Evolutionary conservation across 2,329 filamentous ascomycete species (phyloP), one percentile per base, ranked within the genome.

Genomic region (Pseudogymnoascus sp.): DNA sequence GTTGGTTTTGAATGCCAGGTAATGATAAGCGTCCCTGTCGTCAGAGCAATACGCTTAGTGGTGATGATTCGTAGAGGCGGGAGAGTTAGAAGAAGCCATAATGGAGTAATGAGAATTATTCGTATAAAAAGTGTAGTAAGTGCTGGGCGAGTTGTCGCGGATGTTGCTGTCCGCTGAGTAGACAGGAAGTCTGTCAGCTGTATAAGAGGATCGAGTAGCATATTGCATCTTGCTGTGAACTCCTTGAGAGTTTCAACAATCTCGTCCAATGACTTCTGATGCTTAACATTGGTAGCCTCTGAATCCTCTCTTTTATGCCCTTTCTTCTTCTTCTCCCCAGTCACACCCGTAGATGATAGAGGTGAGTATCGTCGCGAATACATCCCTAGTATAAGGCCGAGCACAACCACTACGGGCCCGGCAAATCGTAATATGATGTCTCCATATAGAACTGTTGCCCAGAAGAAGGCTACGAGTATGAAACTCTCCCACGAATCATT

Each of bases 401-500:
- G 74, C 19, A 96, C 91, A 9, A 95, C 81, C 9, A 96, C 82
- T 59, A 97, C 80, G 2, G 94, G 94, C 0, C 92, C 94, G 0
- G 89, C 88, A 75, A 86, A 88, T 67, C 89, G 84, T 67, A 96
- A 80, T n/a, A 96, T 80, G 19, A 84, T 79, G 77, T 95, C 92
- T 58, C 92, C 92, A 73, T 97, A 97, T 19, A 97, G 80, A 12
- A 91, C 88, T 9, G 87, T 76, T 3, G 86, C 89, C 94, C 94
- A 99, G 72, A 96, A 99, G 33, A 78, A 82, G 16, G 87, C 87
- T 2, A 99, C 82, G 33, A 99, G 75, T 65, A 99, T 79, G 72
- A 97, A 99, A 79, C 92, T 97, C 79, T 97, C 92, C 93, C 93
- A 99, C 0, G 92, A 87, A 73, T 99, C 94, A 39, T 85, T 89